Base-by-base conservation (phyloP, 768 basidiomycete species). In the Trametes sanguinea region DNA sequence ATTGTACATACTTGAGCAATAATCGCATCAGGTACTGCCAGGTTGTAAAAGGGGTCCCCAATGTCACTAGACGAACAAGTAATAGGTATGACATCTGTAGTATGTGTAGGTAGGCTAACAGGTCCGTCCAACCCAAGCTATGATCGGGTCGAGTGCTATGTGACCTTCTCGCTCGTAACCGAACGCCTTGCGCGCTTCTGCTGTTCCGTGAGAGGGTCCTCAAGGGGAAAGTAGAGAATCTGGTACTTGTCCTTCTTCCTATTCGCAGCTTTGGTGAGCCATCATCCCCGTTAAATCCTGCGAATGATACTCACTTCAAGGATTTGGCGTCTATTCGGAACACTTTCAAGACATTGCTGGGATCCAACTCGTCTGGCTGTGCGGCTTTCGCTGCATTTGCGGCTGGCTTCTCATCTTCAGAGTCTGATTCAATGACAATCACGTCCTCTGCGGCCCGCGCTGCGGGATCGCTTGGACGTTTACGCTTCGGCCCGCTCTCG, bases 141-240 rank as follows among this genome's bases (percentile, higher is more conserved):
- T 42, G 2, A 11, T 42, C 40, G n/a, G 37, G 22, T 44, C 40
- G 13, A 5, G n/a, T 6, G 13, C 47, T 54, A 61, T 10, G 64
- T 68, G 46, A 74, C 65, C 57, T 73, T 77, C 54, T 74, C 77
- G 62, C 89, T 87, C 2, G 70, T 82, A 27, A 92, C 81, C 5
- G 80, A 76, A 69, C 80, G 86, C 57, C 82, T 77, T 46, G 66
- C 63, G 51, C 63, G 68, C 61, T 79, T 83, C 69, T 93, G 83
- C 29, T 69, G 54, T 11, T 84, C 80, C 2, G 80, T 80, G 52
- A 94, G 74, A 6, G 90, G 86, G 1, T 80, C 76, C 0, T 78
- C 81, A 75, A 94, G 81, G 1, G 91, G 89, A 67, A 95, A 94
- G 68, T 86, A 89, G 33, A 97, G 77, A 16, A 96, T 83, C 71